Evolutionary conservation across 495 filamentous ascomycete genomes (phyloP).

Genomic region (Penicillium paxilli): DNA sequence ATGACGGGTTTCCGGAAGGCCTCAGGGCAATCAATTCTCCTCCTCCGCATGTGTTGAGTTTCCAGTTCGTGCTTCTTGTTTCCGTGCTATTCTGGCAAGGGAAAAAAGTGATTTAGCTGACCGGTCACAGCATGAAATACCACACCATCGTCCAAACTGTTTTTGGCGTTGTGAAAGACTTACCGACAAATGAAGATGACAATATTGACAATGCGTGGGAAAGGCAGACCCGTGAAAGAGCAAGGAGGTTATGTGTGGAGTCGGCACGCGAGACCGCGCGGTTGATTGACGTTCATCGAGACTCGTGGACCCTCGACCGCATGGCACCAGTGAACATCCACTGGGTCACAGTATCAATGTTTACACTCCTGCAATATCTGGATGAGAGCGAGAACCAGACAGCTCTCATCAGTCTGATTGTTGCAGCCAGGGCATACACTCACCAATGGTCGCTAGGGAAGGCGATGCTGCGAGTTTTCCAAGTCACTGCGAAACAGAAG

Average conservation of each 20-base stretch:
- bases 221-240: not conserved
- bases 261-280: not conserved
- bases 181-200: not conserved
- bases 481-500: constrained; percentile 29
- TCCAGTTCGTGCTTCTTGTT: constrained; percentile 26
- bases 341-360: constrained; percentile 30
- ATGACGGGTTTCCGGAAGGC: constrained; percentile 28
- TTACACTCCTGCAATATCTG: constrained; percentile 30
- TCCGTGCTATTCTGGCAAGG: no score
- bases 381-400: constrained; percentile 19
- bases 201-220: not conserved
- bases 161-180: constrained; percentile 3
- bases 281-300: not conserved
- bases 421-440: constrained; percentile 23
- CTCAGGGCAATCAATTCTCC: constrained; percentile 16
- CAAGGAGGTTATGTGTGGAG: not conserved
- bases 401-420: constrained; percentile 31
- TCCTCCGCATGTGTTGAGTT: constrained; percentile 28
- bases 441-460: constrained; percentile 32
- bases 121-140: not conserved
- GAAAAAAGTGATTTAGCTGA: no score
- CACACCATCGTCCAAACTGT: constrained; percentile 12
- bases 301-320: constrained; percentile 5
- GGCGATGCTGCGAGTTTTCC: constrained; percentile 34
- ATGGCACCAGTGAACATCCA: constrained; percentile 19